These are phyloP conservation scores for Solanum hybrid DNA, from an alignment of 305 asterid genomes.

Conservation along the genomic window DNA sequence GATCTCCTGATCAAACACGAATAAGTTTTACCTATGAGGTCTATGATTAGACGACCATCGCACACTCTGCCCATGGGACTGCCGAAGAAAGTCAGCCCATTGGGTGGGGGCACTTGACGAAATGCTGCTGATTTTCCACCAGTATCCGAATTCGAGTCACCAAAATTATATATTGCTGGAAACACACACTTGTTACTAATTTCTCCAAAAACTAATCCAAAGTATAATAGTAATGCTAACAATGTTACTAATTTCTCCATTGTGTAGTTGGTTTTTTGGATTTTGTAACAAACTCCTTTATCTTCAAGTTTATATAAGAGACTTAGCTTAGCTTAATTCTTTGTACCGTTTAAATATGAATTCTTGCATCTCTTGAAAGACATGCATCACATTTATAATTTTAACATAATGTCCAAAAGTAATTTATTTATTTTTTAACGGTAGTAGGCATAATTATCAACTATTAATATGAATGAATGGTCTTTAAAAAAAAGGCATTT, in stretches of 20 bases:
- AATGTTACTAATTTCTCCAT: not conserved
- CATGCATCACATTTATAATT: not conserved
- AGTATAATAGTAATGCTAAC: not conserved
- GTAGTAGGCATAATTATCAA: not conserved
- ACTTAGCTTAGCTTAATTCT: not conserved
- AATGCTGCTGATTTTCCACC: slow-evolving; percentile 22
- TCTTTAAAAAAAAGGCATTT: not conserved
- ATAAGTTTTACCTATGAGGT: slow-evolving; percentile 9
- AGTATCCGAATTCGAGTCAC: slow-evolving; percentile 25
- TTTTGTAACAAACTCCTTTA: not conserved
- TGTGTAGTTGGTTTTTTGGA: not conserved
- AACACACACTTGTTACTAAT: slow-evolving; percentile 3
- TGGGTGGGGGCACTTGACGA: slow-evolving; percentile 10
- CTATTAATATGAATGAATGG: not conserved
- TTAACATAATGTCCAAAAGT: not conserved
- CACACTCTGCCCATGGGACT: slow-evolving; percentile 15
- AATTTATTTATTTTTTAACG: not conserved
- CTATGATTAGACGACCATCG: slow-evolving; percentile 18
- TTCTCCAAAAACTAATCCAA: not conserved
- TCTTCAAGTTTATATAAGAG: not conserved
- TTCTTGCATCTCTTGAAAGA: not conserved
- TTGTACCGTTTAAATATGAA: not conserved
- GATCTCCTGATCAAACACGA: not conserved
- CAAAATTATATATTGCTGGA: slow-evolving; percentile 23
- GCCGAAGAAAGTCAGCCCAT: slow-evolving; percentile 18